Evolutionary conservation across 2,329 filamentous ascomycete genomes (phyloP), one percentile per base, ranked within the genome.

Genomic region (Colletotrichum shisoi): DNA sequence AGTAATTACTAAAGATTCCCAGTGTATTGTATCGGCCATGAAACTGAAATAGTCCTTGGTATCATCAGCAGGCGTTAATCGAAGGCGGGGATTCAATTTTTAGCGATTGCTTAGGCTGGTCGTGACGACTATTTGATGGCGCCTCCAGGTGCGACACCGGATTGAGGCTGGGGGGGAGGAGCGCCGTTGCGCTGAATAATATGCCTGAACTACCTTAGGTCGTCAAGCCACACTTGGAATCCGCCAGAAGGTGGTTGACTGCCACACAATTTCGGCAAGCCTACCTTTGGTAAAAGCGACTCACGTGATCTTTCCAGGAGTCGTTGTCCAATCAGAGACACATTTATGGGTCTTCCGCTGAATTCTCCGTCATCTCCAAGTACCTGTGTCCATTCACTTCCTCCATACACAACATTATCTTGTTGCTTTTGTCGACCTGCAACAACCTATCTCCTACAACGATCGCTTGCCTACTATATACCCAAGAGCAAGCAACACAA

Each of bases 371-470:
- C 62, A 59, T 58, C n/a, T 58, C 51, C 44, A 60, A 40, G 59
- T 42, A 17, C 21, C 46, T 24, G 15, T 34, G 21, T 34, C 24
- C 37, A 54, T 42, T 57, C 44, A 54, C 53, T 46, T 63, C 54
- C 34, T 57, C n/a, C 53, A 67, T 58, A 48, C 52, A 63, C 52
- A 44, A 56, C 60, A 58, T 67, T 67, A 46, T 63, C 63, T 57
- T 52, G 53, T 57, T 63, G 63, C 52, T 45, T 21, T 8, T 46
- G 48, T 53, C 48, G 27, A 44, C 59, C 34, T 48, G 37, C 60
- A 67, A 67, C 53, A 13, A 4, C n/a, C n/a, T 44, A 40, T 34
- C n/a, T 37, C 6, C n/a, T 39, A 8, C 11, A 21, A 40, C 48
- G 21, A 49, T 12, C 42, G 7, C 42, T 42, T 44, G 60, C 46